Conservation (phyloP, 1,284 basidiomycete genomes). For the Tausonia pullulans region DNA sequence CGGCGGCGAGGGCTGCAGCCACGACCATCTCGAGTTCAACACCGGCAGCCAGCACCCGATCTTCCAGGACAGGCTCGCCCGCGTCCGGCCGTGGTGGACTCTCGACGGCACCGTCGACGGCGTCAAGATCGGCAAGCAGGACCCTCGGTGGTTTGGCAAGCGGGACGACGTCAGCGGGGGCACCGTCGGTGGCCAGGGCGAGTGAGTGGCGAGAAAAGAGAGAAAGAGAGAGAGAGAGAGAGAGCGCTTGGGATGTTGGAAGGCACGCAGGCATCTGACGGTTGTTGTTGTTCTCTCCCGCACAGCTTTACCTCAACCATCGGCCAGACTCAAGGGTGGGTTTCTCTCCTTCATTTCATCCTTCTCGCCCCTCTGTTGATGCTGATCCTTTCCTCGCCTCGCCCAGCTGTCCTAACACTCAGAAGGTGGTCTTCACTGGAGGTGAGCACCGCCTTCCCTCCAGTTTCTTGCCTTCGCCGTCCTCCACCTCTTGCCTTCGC, state of each 20-base stretch:
- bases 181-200: not conserved
- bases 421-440: conserved; percentile 52
- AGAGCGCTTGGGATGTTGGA: not conserved
- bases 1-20: conserved; percentile 43
- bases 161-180: conserved; percentile 48
- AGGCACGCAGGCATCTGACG: not conserved
- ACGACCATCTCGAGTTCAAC: conserved; percentile 60
- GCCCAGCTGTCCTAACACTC: conserved; percentile 59
- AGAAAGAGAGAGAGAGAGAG: not conserved
- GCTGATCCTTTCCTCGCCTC: too few relatives aligned
- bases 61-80: conserved; percentile 23
- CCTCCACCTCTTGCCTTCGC: too few relatives aligned
- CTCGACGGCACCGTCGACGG: conserved; percentile 11
- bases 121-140: conserved; percentile 30
- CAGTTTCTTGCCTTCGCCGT: too few relatives aligned
- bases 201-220: not conserved
- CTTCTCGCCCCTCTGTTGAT: too few relatives aligned
- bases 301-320: conserved; percentile 56
- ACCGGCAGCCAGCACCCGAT: conserved; percentile 49
- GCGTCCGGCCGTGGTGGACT: conserved; percentile 21
- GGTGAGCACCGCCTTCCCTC: too few relatives aligned
- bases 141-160: conserved; percentile 32
- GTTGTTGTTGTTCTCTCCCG: not conserved
- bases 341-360: too few relatives aligned
- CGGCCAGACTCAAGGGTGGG: conserved; percentile 38